phyloP scores from a whole-genome alignment of 2,329 filamentous ascomycete genomes.

The Ophiostoma fasciatum region DNA sequence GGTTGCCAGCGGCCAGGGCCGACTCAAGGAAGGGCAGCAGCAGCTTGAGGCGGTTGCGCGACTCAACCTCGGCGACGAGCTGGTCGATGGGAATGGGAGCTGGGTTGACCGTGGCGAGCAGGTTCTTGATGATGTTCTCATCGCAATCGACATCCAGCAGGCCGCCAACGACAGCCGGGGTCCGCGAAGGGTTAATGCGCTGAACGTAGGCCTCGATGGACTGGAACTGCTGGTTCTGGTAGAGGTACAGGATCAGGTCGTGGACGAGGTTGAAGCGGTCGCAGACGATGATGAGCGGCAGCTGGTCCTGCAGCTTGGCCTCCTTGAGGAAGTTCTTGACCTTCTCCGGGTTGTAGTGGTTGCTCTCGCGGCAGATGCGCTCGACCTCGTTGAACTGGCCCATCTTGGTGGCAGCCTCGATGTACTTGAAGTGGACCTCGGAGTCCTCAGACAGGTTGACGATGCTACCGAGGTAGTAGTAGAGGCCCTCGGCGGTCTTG shows the following conservation, averaged over 20 bases:
- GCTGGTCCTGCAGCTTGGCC: slow-evolving; percentile 76
- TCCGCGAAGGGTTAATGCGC: slow-evolving; percentile 81
- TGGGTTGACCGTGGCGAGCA: slow-evolving; percentile 73
- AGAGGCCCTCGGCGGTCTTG: slow-evolving; percentile 89
- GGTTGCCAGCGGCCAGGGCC: slow-evolving; percentile 76
- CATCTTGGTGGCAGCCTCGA: slow-evolving; percentile 90
- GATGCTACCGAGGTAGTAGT: slow-evolving; percentile 95
- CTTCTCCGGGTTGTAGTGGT: slow-evolving; percentile 80
- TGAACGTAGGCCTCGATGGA: slow-evolving; percentile 98
- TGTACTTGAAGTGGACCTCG: slow-evolving; percentile 98
- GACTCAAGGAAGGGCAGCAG: slow-evolving; percentile 91
- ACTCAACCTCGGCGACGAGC: slow-evolving; percentile 88
- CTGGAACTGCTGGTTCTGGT: slow-evolving; percentile 98
- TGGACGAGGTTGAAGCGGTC: slow-evolving; percentile 99
- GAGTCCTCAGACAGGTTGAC: slow-evolving; percentile 92
- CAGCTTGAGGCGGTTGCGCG: slow-evolving; percentile 87
- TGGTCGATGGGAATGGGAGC: slow-evolving; percentile 84
- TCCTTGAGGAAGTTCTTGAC: slow-evolving; percentile 99
- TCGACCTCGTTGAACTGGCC: slow-evolving; percentile 91
- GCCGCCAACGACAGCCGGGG: slow-evolving; percentile 84
- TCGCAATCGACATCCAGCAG: slow-evolving; percentile 95
- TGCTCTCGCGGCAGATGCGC: slow-evolving; percentile 90
- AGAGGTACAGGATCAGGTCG: slow-evolving; percentile 87
- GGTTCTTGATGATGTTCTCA: slow-evolving; percentile 85
- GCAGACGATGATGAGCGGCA: slow-evolving; percentile 95